These are phyloP conservation scores for Ophiostoma ulmi DNA, from an alignment of 2,329 filamentous ascomycete genomes.

Conservation along the genomic window DNA sequence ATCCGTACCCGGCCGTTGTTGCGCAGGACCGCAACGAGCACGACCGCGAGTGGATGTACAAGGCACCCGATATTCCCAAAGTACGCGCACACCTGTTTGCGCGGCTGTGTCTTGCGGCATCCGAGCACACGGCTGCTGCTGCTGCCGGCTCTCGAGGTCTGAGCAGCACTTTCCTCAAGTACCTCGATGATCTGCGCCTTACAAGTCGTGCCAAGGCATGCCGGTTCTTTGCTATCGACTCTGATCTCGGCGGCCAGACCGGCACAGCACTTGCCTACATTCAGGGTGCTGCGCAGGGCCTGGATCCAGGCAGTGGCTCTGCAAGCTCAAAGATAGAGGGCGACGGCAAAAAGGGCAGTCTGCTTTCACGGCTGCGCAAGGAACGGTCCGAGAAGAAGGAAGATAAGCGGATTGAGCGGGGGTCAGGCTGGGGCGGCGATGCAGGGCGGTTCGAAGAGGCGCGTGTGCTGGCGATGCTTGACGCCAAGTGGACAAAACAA, in stretches of 20 bases:
- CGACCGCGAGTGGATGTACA: constrained; percentile 96
- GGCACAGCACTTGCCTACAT: constrained; percentile 87
- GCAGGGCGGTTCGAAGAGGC: constrained; percentile 80
- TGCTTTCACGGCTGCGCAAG: constrained; percentile 37
- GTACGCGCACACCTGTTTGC: constrained; percentile 86
- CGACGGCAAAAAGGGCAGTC: constrained; percentile 31
- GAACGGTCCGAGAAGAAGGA: constrained; percentile 70
- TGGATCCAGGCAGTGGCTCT: constrained; percentile 52
- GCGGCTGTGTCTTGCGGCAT: constrained; percentile 77
- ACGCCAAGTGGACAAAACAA: constrained; percentile 83
- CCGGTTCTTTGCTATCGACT: constrained; percentile 84
- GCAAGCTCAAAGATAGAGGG: constrained; percentile 29
- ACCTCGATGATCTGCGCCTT: constrained; percentile 68
- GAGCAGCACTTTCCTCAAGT: constrained; percentile 62
- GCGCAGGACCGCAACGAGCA: constrained; percentile 75
- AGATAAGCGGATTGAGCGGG: constrained; percentile 72
- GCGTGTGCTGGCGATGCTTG: constrained; percentile 78
- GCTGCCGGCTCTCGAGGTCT: constrained; percentile 42
- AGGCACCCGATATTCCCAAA: constrained; percentile 78
- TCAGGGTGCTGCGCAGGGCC: constrained; percentile 66
- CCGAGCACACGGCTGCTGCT: constrained; percentile 76
- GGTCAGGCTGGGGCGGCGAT: constrained; percentile 70
- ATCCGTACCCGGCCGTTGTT: constrained; percentile 80
- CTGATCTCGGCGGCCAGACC: constrained; percentile 73
- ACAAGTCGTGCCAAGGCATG: constrained; percentile 80